phyloP scores from a whole-genome alignment of 2,329 filamentous ascomycete species.

The Aspergillus sp. region DNA sequence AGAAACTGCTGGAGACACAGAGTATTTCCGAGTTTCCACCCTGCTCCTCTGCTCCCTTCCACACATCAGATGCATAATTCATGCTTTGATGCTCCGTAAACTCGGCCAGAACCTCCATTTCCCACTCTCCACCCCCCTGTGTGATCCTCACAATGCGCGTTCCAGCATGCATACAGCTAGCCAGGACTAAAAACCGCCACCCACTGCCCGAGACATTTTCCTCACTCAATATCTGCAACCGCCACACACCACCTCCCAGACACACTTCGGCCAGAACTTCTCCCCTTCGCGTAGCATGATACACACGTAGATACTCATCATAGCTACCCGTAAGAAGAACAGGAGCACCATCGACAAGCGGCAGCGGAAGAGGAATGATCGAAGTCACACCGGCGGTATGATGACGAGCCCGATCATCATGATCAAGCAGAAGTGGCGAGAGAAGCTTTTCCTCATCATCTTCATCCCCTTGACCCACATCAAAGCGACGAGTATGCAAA shows the following conservation, averaged over 20 bases:
- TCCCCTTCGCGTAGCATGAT: constrained; percentile 32
- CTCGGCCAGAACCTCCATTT: constrained; percentile 60
- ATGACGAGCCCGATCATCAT: constrained; percentile 48
- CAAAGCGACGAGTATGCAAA: constrained; percentile 27
- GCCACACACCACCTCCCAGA: constrained; percentile 81
- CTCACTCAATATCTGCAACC: constrained; percentile 56
- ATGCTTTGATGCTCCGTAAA: constrained; percentile 89
- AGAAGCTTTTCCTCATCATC: constrained; percentile 7
- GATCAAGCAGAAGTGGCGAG: constrained; percentile 14
- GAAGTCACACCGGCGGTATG: constrained; percentile 85
- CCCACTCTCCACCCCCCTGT: constrained; percentile 47
- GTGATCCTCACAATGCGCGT: constrained; percentile 57
- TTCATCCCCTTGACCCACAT: constrained; percentile 9
- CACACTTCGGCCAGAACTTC: constrained; percentile 59
- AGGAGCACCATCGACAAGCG: constrained; percentile 40
- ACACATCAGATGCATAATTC: constrained; percentile 79
- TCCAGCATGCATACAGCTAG: constrained; percentile 92
- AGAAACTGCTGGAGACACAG: constrained; percentile 49
- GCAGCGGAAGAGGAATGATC: constrained; percentile 64
- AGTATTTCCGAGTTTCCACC: constrained; percentile 15
- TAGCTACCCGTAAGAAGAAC: constrained; percentile 84
- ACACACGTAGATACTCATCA: constrained; percentile 74
- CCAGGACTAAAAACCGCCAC: constrained; percentile 55
- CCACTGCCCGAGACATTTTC: not conserved
- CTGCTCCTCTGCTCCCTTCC: constrained; percentile 18